Conservation (phyloP, 305 asterid species). For the Fraxinus sp. region DNA sequence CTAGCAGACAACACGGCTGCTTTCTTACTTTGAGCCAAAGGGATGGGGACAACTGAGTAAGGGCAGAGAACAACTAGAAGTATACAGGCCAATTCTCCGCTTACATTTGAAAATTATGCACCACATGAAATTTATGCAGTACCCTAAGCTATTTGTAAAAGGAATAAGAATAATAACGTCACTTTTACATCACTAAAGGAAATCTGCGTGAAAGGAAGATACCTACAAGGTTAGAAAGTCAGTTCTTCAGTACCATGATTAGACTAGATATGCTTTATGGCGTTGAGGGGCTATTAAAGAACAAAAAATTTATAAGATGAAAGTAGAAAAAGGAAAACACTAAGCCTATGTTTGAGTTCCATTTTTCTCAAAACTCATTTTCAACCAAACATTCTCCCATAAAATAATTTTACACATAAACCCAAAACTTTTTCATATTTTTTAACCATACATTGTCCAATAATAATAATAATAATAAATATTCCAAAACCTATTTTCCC, state of each 20-base stretch:
- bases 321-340: background rate
- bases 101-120: background rate
- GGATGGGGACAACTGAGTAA: background rate
- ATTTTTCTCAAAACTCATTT: background rate
- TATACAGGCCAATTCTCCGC: background rate
- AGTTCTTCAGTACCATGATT: background rate
- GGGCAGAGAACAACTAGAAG: constrained; percentile 4
- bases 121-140: background rate
- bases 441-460: no score
- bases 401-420: no score
- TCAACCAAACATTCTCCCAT: no score
- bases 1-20: background rate
- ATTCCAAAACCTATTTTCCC: no score
- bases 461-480: no score
- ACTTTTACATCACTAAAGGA: background rate
- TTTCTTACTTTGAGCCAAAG: background rate
- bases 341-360: no score
- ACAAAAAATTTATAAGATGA: no score
- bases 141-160: background rate
- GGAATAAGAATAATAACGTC: background rate
- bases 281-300: background rate
- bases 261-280: background rate
- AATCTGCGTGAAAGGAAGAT: background rate
- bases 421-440: no score
- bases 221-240: background rate